Conservation (phyloP, 768 basidiomycete species). For the Coprinellus aureogranulatus region DNA sequence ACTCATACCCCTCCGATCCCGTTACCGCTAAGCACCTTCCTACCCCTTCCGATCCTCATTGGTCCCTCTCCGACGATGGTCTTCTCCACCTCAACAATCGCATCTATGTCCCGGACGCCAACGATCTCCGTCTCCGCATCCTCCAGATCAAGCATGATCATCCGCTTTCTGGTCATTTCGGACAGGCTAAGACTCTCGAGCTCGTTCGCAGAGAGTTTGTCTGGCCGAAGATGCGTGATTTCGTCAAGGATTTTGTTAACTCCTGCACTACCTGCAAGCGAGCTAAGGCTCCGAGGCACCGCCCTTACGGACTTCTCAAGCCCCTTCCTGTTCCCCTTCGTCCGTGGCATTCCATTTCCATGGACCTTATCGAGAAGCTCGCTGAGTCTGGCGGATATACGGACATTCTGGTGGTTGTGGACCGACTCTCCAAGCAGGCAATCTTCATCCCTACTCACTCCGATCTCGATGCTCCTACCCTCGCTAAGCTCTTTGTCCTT, state of each 20-base stretch:
- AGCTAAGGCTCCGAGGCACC: constrained; percentile 17
- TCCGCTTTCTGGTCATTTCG: background rate
- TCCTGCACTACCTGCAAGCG: constrained; percentile 13
- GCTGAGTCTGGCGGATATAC: constrained; percentile 35
- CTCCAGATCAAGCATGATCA: background rate
- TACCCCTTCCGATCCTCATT: too few species aligned
- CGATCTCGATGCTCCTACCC: constrained; percentile 23
- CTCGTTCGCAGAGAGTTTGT: background rate
- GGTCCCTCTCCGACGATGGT: constrained; percentile 5
- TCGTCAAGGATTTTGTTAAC: background rate
- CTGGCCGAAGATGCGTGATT: constrained; percentile 1
- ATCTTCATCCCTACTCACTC: constrained; percentile 40
- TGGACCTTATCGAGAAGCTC: constrained; percentile 44
- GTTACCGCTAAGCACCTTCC: too few species aligned
- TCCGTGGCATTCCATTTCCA: constrained; percentile 38
- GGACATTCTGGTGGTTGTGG: constrained; percentile 35
- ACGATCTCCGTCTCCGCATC: background rate
- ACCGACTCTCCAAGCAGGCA: constrained; percentile 38
- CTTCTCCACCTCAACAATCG: background rate
- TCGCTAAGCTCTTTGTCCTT: constrained; percentile 34
- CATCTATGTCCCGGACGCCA: background rate
- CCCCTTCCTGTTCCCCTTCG: constrained; percentile 6
- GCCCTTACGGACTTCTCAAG: constrained; percentile 6
- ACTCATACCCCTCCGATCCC: too few species aligned
- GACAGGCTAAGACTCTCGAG: background rate